Percentiles rank a stretch among this genome's conserved stretches.
Evolutionary conservation across 208 protist genomes (phyloP).

Genomic region (Trichomonas vaginalis): DNA sequence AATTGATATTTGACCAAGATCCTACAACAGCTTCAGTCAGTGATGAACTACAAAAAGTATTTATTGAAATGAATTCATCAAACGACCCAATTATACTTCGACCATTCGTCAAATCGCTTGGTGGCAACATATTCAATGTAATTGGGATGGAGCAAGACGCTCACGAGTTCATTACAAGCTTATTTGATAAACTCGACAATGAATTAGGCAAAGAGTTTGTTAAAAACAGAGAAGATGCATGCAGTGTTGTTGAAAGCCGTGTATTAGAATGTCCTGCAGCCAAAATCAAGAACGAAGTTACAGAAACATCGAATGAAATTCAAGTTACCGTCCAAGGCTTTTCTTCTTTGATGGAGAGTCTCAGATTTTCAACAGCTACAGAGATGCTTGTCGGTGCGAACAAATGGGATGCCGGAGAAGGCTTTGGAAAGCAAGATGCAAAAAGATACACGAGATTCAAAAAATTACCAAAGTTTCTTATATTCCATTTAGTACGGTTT

Average conservation of each 20-base stretch:
- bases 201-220: background rate
- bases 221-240: background rate
- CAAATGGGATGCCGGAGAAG: background rate
- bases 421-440: conserved; percentile 3
- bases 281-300: background rate
- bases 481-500: background rate
- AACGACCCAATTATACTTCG: background rate
- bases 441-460: background rate
- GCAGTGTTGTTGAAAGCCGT: background rate
- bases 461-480: background rate
- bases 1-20: background rate
- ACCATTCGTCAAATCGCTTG: background rate
- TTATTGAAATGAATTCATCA: background rate
- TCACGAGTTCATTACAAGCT: background rate
- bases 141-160: background rate
- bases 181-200: background rate
- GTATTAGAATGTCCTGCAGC: background rate
- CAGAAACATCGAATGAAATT: background rate
- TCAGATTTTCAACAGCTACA: background rate
- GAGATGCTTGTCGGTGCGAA: background rate
- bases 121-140: background rate
- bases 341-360: background rate
- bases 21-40: background rate
- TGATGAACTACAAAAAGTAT: background rate
- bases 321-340: background rate